Conservation (phyloP, 768 basidiomycete species). For the Phylloporus sp. region DNA sequence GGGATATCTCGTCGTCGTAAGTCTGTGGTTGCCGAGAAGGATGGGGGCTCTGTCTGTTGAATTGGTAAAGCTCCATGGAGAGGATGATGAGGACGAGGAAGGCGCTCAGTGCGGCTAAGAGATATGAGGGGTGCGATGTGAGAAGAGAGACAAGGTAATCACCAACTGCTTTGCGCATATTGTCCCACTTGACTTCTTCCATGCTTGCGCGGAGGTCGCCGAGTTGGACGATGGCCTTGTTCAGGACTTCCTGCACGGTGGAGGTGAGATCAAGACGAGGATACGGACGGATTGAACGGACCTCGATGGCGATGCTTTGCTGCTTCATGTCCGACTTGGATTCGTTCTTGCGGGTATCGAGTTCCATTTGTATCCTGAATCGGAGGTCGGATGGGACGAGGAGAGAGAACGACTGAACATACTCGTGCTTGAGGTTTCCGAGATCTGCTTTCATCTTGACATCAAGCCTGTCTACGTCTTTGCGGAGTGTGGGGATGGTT, state of each 20-base stretch:
- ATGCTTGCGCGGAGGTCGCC: constrained; percentile 77
- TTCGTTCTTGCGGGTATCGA: constrained; percentile 92
- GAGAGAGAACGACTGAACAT: constrained; percentile 27
- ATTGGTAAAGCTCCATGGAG: constrained; percentile 57
- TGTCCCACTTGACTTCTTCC: constrained; percentile 86
- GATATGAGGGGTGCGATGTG: not conserved
- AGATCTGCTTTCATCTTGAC: constrained; percentile 94
- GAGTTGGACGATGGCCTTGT: constrained; percentile 65
- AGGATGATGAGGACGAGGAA: constrained; percentile 69
- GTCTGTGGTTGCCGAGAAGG: not conserved
- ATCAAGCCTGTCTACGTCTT: constrained; percentile 81
- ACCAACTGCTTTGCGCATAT: constrained; percentile 81
- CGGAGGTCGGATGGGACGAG: not conserved
- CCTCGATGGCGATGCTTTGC: constrained; percentile 83
- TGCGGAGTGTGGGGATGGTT: constrained; percentile 65
- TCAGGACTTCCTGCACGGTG: constrained; percentile 57
- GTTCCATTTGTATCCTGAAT: constrained; percentile 88
- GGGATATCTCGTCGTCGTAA: constrained; percentile 10
- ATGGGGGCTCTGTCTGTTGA: constrained; percentile 36
- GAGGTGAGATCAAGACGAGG: not conserved
- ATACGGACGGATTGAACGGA: constrained; percentile 24
- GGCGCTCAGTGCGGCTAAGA: constrained; percentile 53
- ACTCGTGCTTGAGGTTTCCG: constrained; percentile 89
- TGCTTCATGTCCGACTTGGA: constrained; percentile 77
- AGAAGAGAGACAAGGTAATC: constrained; percentile 26